Evolutionary conservation across 2,329 filamentous ascomycete genomes (phyloP).

Genomic region (Alternaria sp.): DNA sequence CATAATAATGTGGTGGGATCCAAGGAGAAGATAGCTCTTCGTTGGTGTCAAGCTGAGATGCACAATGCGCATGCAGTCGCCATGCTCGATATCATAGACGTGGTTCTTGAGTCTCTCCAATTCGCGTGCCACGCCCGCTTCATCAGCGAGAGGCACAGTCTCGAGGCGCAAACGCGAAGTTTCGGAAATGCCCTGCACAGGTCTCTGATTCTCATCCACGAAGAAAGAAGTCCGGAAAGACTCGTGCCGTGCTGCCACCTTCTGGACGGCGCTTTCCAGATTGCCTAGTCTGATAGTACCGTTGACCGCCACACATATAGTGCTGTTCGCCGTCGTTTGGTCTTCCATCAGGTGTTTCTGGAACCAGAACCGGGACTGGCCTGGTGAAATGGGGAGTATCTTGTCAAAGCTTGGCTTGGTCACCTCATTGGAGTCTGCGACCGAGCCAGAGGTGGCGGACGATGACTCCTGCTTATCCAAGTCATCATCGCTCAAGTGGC

Average conservation of each 20-base stretch:
- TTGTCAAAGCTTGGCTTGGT: background rate
- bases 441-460: constrained; percentile 2
- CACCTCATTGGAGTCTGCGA: background rate
- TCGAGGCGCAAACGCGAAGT: constrained; percentile 3
- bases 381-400: constrained; percentile 46
- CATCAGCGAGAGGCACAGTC: constrained; percentile 29
- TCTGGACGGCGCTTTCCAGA: constrained; percentile 44
- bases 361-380: constrained; percentile 54
- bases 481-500: constrained; percentile 5
- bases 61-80: constrained; percentile 42
- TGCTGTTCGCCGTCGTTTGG: constrained; percentile 51
- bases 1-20: constrained; percentile 59
- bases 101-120: constrained; percentile 37
- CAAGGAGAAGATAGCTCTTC: constrained; percentile 52
- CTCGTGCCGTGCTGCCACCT: constrained; percentile 18
- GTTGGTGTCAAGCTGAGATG: constrained; percentile 45
- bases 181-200: background rate
- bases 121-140: background rate
- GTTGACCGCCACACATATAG: constrained; percentile 36
- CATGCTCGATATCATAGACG: constrained; percentile 49
- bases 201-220: background rate
- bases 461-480: constrained; percentile 1
- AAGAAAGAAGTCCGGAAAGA: background rate
- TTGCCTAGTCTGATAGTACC: constrained; percentile 41
- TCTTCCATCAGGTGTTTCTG: constrained; percentile 44